These are phyloP conservation scores for Fusarium cicatricum DNA, from an alignment of 2,329 filamentous ascomycete species.

Conservation along the genomic window DNA sequence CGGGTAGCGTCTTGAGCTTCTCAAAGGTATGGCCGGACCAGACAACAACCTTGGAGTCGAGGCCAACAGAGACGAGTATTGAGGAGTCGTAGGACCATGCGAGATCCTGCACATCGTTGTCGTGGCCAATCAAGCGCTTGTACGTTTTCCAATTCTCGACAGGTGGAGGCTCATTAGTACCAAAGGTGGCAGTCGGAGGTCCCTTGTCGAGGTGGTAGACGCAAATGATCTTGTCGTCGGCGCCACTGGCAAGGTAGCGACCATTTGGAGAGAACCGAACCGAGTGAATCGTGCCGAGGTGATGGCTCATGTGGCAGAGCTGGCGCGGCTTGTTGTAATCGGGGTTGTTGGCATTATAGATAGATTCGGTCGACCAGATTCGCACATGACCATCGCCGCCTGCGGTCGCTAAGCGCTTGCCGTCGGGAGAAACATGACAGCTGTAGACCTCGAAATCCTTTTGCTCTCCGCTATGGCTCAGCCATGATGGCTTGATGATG, in stretches of 20 bases:
- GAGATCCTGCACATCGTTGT: constrained; percentile 98
- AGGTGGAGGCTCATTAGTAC: constrained; percentile 88
- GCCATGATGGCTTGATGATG: constrained; percentile 94
- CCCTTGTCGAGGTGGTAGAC: constrained; percentile 91
- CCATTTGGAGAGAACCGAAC: constrained; percentile 97
- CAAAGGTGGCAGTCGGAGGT: constrained; percentile 81
- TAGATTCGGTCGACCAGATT: constrained; percentile 96
- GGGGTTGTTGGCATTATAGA: constrained; percentile 79
- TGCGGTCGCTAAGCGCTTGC: constrained; percentile 88
- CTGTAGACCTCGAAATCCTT: constrained; percentile 99
- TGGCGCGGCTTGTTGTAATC: constrained; percentile 83
- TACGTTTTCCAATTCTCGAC: constrained; percentile 99
- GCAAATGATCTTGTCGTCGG: constrained; percentile 98
- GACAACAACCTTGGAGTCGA: constrained; percentile 97
- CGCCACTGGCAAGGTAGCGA: constrained; percentile 93
- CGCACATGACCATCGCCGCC: constrained; percentile 97
- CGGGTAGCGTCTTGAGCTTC: constrained; percentile 91
- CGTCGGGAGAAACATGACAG: constrained; percentile 96
- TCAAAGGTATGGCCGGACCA: constrained; percentile 99
- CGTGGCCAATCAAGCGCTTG: constrained; percentile 91
- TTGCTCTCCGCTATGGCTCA: constrained; percentile 95
- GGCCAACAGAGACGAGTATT: constrained; percentile 91
- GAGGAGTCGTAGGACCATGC: constrained; percentile 98
- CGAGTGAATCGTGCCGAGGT: constrained; percentile 95
- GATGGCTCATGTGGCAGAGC: constrained; percentile 97